phyloP scores from a whole-genome alignment of 306 rosid genomes.

The Vigna mungo region DNA sequence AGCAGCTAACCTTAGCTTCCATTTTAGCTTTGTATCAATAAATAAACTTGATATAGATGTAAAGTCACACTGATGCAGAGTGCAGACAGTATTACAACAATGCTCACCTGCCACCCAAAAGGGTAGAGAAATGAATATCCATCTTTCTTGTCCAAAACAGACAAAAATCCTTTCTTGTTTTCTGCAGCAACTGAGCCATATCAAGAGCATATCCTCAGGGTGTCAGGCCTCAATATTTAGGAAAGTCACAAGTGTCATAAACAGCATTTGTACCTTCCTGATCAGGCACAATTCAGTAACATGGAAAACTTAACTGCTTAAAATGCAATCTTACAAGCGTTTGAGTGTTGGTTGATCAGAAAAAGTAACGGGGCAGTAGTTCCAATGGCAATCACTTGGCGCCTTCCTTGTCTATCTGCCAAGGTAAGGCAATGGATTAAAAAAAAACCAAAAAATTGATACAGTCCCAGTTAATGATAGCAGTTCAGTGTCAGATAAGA shows the following conservation, averaged over 20 bases:
- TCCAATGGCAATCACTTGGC: conserved; percentile 70
- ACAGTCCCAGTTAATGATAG: background rate
- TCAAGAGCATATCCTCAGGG: conserved; percentile 79
- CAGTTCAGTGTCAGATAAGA: background rate
- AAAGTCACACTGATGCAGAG: conserved; percentile 24
- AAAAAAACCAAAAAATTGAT: background rate
- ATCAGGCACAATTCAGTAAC: conserved; percentile 28
- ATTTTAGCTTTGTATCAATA: conserved; percentile 27
- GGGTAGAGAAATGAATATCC: conserved; percentile 91
- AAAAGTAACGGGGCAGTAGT: conserved; percentile 64
- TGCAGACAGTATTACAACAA: conserved; percentile 24
- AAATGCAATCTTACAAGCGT: conserved; percentile 75
- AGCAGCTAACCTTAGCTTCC: conserved; percentile 43
- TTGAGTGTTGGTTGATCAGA: conserved; percentile 64
- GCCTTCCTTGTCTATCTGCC: conserved; percentile 89
- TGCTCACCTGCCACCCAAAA: conserved; percentile 95
- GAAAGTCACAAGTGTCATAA: conserved; percentile 45
- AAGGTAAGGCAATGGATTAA: conserved; percentile 33
- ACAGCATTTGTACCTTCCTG: conserved; percentile 37
- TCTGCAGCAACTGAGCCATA: conserved; percentile 99
- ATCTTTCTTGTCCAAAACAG: conserved; percentile 77
- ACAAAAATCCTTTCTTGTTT: conserved; percentile 71
- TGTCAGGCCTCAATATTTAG: conserved; percentile 58
- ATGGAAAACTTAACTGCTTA: conserved; percentile 45
- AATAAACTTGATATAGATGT: conserved; percentile 40